A percentile compares a stretch with the other conserved stretches of the same genome.
Conservation (phyloP, 2,329 filamentous ascomycete genomes). For the Hypoxylon sp. region DNA sequence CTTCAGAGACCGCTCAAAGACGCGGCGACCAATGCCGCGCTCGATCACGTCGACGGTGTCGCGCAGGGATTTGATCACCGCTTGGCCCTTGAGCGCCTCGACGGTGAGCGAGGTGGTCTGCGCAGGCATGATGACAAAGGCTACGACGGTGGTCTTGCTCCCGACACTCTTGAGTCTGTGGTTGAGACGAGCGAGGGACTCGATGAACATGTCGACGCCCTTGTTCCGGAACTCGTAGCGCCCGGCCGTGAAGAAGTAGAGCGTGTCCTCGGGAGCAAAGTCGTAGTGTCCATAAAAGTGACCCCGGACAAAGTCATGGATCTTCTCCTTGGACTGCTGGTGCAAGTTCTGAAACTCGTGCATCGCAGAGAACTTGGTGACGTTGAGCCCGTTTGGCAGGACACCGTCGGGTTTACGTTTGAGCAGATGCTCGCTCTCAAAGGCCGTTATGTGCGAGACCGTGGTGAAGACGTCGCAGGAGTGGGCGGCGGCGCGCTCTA, state of each 20-base stretch:
- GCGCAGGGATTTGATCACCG: conserved; percentile 93
- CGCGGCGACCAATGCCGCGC: conserved; percentile 86
- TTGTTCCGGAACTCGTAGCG: conserved; percentile 99
- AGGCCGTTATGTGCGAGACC: conserved; percentile 97
- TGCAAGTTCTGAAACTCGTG: conserved; percentile 99
- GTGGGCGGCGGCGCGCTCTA: conserved; percentile 92
- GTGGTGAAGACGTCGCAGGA: conserved; percentile 97
- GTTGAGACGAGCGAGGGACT: conserved; percentile 92
- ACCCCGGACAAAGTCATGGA: conserved; percentile 95
- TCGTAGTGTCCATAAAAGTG: conserved; percentile 99
- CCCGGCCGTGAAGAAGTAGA: conserved; percentile 97
- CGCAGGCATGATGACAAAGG: conserved; percentile 98
- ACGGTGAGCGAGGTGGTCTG: conserved; percentile 95
- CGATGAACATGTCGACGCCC: conserved; percentile 99
- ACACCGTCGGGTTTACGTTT: conserved; percentile 98
- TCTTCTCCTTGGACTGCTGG: conserved; percentile 95
- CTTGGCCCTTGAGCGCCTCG: conserved; percentile 94
- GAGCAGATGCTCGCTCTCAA: conserved; percentile 95
- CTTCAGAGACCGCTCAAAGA: conserved; percentile 92
- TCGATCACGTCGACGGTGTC: conserved; percentile 95
- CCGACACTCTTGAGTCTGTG: conserved; percentile 85
- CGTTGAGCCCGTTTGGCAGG: conserved; percentile 94
- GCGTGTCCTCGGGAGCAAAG: conserved; percentile 93
- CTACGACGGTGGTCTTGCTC: conserved; percentile 92
- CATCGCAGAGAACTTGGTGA: conserved; percentile 97